Evolutionary conservation across 345 rosid genomes (phyloP).

Genomic region (Lepidium didymum): DNA sequence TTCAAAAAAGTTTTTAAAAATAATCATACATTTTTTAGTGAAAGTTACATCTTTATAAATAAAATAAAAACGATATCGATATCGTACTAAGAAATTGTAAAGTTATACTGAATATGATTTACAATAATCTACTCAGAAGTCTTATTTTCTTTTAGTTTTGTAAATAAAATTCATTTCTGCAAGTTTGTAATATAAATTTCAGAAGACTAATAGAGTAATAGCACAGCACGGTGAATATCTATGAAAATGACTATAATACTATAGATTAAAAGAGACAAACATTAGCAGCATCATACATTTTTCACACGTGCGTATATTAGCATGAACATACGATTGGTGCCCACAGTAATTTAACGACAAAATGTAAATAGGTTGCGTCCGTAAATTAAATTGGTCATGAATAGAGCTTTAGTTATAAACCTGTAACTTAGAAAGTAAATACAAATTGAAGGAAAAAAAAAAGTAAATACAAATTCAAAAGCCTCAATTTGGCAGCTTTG

Average conservation of each 20-base stretch:
- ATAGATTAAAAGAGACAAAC: background rate
- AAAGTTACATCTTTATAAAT: too few species aligned
- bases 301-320: background rate
- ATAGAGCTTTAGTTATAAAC: background rate
- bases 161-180: background rate
- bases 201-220: background rate
- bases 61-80: background rate
- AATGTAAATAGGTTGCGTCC: conserved; percentile 5
- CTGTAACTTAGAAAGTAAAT: background rate
- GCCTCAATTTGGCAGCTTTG: conserved; percentile 2
- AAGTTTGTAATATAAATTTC: background rate
- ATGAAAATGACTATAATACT: too few species aligned
- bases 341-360: background rate
- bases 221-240: background rate
- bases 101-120: background rate
- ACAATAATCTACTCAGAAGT: background rate
- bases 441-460: too few species aligned
- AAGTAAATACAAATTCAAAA: background rate
- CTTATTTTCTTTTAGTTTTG: background rate
- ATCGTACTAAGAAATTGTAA: background rate
- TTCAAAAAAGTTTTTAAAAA: too few species aligned
- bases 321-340: background rate
- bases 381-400: conserved; percentile 4
- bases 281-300: background rate
- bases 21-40: too few species aligned